Conservation (phyloP, 306 rosid genomes). For the Hylodesmum podocarpum region DNA sequence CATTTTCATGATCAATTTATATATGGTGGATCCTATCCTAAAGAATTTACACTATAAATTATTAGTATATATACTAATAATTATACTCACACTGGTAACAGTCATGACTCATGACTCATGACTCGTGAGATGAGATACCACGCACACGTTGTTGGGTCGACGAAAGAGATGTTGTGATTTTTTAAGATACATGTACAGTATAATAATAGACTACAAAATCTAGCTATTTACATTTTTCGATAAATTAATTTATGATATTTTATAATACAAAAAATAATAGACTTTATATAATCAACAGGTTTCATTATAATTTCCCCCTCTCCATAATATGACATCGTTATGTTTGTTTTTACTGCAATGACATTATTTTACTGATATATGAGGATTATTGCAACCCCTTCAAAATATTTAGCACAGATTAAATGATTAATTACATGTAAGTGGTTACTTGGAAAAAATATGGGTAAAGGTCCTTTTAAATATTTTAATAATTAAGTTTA, state of each 20-base stretch:
- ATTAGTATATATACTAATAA: neutral
- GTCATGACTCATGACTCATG: neutral
- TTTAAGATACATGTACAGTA: too few relatives aligned
- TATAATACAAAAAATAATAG: neutral
- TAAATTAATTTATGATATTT: neutral
- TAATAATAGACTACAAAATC: neutral
- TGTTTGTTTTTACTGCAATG: too few relatives aligned
- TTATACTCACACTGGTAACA: neutral
- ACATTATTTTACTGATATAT: too few relatives aligned
- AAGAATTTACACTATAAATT: neutral
- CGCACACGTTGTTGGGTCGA: neutral
- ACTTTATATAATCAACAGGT: neutral
- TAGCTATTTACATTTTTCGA: neutral
- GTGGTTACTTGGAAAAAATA: too few relatives aligned
- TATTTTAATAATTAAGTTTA: too few relatives aligned
- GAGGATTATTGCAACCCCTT: neutral
- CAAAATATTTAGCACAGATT: too few relatives aligned
- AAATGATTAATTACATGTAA: too few relatives aligned
- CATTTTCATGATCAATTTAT: neutral
- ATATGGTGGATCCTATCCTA: neutral
- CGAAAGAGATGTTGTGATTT: neutral
- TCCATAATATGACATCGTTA: neutral
- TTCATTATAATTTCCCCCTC: neutral
- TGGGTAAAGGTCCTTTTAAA: too few relatives aligned
- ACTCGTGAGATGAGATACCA: neutral